Percentiles rank a stretch among this genome's conserved stretches.
These are phyloP conservation scores for Camillea tinctor DNA, from an alignment of 2,329 filamentous ascomycete species.

Conservation along the genomic window DNA sequence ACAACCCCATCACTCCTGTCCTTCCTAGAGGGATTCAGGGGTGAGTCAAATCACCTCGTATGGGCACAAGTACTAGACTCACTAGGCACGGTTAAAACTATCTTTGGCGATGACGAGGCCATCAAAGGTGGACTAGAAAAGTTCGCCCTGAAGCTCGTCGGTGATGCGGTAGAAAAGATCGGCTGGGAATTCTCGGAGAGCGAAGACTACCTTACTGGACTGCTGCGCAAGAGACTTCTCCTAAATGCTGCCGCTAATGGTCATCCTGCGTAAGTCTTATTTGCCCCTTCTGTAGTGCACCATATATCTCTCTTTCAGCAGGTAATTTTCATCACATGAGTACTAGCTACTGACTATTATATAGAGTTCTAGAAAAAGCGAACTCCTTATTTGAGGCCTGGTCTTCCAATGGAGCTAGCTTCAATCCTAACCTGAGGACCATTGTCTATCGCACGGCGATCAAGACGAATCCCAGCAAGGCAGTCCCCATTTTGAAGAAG, in stretches of 20 bases:
- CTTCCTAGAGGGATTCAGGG: conserved; percentile 79
- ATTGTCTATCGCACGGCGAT: conserved; percentile 80
- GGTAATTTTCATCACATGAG: background rate
- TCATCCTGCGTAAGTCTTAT: conserved; percentile 65
- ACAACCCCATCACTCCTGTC: conserved; percentile 79
- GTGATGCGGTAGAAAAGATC: conserved; percentile 71
- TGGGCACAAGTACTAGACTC: conserved; percentile 84
- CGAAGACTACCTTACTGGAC: conserved; percentile 79
- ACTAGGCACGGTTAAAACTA: conserved; percentile 73
- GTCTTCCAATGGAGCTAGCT: conserved; percentile 63
- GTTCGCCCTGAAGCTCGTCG: conserved; percentile 76
- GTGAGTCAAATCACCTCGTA: conserved; percentile 82
- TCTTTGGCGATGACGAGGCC: conserved; percentile 75
- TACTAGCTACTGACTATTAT: conserved; percentile 18
- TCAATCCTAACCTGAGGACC: conserved; percentile 78
- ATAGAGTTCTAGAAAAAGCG: conserved; percentile 69
- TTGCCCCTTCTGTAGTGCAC: background rate
- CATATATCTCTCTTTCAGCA: background rate
- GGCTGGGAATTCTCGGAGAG: conserved; percentile 80
- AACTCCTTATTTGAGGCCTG: conserved; percentile 79
- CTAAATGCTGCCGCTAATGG: conserved; percentile 71
- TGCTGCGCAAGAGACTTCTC: conserved; percentile 81
- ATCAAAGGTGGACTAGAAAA: conserved; percentile 72
- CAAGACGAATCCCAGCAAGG: conserved; percentile 63
- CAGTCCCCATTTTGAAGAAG: conserved; percentile 74